These are phyloP conservation scores for Syncephalastrum sp. DNA, from an alignment of 371 early-diverging fungal species.

Conservation along the genomic window DNA sequence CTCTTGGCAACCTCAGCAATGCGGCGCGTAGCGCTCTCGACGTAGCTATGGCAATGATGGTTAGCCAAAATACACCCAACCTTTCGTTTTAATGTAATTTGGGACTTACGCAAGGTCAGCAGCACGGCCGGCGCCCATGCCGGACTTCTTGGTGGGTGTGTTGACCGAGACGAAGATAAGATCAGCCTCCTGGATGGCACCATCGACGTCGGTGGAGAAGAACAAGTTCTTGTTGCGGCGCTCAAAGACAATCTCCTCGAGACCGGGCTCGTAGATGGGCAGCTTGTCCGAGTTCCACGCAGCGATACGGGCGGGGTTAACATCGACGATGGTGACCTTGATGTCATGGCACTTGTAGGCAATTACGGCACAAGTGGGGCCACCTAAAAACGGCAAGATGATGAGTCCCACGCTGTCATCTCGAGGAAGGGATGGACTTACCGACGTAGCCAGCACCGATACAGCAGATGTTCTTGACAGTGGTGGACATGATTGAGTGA, in stretches of 20 bases:
- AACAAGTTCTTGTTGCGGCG: conserved; percentile 81
- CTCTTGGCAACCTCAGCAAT: conserved; percentile 85
- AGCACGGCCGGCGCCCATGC: conserved; percentile 80
- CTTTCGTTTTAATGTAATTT: not conserved
- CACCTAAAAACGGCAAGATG: conserved; percentile 57
- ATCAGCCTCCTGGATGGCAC: conserved; percentile 77
- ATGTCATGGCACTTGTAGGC: conserved; percentile 88
- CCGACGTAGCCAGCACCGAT: conserved; percentile 97
- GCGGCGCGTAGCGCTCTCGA: conserved; percentile 84
- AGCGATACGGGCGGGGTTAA: conserved; percentile 74
- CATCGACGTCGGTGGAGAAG: conserved; percentile 80
- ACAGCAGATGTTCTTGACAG: conserved; percentile 73
- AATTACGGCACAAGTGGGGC: conserved; percentile 93
- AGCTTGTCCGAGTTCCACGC: conserved; percentile 87
- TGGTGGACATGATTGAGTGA: conserved; percentile 23
- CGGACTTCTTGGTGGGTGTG: conserved; percentile 83
- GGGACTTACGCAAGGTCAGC: conserved; percentile 80
- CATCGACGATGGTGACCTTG: conserved; percentile 88
- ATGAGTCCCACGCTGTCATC: not conserved
- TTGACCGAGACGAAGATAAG: conserved; percentile 90
- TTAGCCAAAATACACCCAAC: not conserved
- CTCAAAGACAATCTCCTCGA: conserved; percentile 77
- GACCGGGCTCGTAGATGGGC: conserved; percentile 92
- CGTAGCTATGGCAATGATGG: conserved; percentile 50
- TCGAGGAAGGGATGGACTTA: conserved; percentile 28